Conservation (phyloP, 345 rosid species). For the Anastatica hierochuntica region DNA sequence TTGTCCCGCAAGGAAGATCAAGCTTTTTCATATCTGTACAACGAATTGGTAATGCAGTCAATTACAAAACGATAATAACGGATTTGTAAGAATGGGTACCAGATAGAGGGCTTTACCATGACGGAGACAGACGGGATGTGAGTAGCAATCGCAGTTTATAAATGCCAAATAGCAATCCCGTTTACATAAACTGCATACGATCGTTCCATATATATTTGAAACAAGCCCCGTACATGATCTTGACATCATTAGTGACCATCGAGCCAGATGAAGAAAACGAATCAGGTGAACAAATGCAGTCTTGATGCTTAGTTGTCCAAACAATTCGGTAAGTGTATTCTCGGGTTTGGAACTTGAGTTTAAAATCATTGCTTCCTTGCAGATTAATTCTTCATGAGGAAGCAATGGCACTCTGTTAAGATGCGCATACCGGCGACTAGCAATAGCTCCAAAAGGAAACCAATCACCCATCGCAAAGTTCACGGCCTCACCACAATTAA, state of each 20-base stretch:
- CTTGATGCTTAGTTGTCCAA: constrained; percentile 46
- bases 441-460: constrained; percentile 92
- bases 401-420: constrained; percentile 86
- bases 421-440: constrained; percentile 84
- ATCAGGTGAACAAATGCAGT: constrained; percentile 69
- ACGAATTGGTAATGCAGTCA: constrained; percentile 7
- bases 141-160: constrained; percentile 56
- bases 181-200: constrained; percentile 82
- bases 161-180: constrained; percentile 86
- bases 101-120: constrained; percentile 47
- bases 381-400: constrained; percentile 95
- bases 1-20: constrained; percentile 64
- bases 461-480: constrained; percentile 97
- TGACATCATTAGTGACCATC: constrained; percentile 69
- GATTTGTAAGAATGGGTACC: not conserved
- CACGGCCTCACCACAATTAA: constrained; percentile 99
- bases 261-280: constrained; percentile 70
- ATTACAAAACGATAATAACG: not conserved
- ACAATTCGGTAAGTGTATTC: constrained; percentile 51
- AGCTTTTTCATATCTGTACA: constrained; percentile 51
- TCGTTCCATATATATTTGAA: constrained; percentile 49
- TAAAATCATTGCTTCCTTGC: constrained; percentile 91
- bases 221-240: constrained; percentile 43
- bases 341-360: constrained; percentile 39
- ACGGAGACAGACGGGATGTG: constrained; percentile 70